Percentiles rank a stretch among this genome's conserved stretches.
phyloP scores from a whole-genome alignment of 1,284 basidiomycete species.

The Ganoderma sp. region DNA sequence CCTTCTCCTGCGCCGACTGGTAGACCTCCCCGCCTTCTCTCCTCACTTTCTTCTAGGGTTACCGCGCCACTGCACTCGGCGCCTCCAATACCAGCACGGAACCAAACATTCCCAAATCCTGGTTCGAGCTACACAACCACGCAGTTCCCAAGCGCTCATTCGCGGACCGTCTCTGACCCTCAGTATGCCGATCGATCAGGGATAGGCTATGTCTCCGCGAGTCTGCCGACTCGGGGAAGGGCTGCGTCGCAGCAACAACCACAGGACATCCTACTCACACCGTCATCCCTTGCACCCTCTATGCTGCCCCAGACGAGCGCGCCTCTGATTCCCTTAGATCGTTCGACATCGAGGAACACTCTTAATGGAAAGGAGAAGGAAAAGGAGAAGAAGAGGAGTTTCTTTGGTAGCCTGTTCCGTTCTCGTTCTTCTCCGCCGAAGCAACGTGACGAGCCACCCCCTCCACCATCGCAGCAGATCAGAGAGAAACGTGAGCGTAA shows the following conservation, averaged over 20 bases:
- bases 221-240: slow-evolving; percentile 26
- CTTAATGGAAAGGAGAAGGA: slow-evolving; percentile 33
- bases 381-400: slow-evolving; percentile 44
- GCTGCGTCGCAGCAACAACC: slow-evolving; percentile 31
- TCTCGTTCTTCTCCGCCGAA: slow-evolving; percentile 45
- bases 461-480: slow-evolving; percentile 35
- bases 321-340: slow-evolving; percentile 21
- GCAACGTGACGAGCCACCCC: slow-evolving; percentile 28
- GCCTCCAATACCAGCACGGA: slow-evolving; percentile 31
- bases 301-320: slow-evolving; percentile 32
- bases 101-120: slow-evolving; percentile 32
- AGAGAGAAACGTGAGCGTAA: slow-evolving; percentile 37
- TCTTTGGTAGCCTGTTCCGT: slow-evolving; percentile 46
- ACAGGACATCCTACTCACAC: slow-evolving; percentile 38
- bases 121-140: slow-evolving; percentile 14
- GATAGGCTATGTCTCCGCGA: slow-evolving; percentile 20
- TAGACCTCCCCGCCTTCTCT: slow-evolving; percentile 24
- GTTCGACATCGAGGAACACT: slow-evolving; percentile 35
- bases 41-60: slow-evolving; percentile 29
- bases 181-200: slow-evolving; percentile 25
- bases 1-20: slow-evolving; percentile 37
- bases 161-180: slow-evolving; percentile 39
- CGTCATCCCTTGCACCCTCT: slow-evolving; percentile 41
- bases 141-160: slow-evolving; percentile 30
- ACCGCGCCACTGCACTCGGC: slow-evolving; percentile 28